These are phyloP conservation scores for Acer campestre DNA, from an alignment of 345 rosid genomes.

Conservation along the genomic window DNA sequence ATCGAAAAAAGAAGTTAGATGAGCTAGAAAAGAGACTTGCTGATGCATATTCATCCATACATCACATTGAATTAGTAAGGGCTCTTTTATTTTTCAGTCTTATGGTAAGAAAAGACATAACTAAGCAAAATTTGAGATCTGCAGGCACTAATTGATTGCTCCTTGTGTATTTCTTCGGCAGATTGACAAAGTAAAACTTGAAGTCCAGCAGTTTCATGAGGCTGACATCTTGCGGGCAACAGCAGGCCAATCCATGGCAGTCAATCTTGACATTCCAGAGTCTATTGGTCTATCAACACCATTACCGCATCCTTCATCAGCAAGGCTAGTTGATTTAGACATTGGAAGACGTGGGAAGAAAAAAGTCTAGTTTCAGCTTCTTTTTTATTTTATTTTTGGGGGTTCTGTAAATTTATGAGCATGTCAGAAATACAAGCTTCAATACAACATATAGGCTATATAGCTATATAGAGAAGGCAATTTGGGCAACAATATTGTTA, in stretches of 20 bases:
- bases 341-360: conserved; percentile 55
- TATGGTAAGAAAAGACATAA: not conserved
- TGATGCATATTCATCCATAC: conserved; percentile 86
- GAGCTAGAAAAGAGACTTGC: conserved; percentile 84
- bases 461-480: not conserved
- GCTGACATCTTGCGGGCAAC: conserved; percentile 41
- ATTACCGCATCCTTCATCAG: conserved; percentile 48
- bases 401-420: conserved; percentile 11
- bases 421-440: not conserved
- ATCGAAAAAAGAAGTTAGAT: conserved; percentile 61
- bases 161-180: conserved; percentile 31
- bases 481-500: not conserved
- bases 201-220: conserved; percentile 47
- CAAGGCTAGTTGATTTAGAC: conserved; percentile 62
- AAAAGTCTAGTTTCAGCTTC: conserved; percentile 32
- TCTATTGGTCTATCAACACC: conserved; percentile 74
- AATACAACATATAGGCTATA: not conserved
- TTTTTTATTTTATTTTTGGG: not conserved
- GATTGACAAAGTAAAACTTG: conserved; percentile 70
- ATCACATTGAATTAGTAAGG: conserved; percentile 81
- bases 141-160: conserved; percentile 10
- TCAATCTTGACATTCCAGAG: conserved; percentile 82
- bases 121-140: not conserved
- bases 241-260: conserved; percentile 48
- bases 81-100: not conserved